Evolutionary conservation across 2,329 filamentous ascomycete genomes (phyloP).

Genomic region (Volutella citrinella): DNA sequence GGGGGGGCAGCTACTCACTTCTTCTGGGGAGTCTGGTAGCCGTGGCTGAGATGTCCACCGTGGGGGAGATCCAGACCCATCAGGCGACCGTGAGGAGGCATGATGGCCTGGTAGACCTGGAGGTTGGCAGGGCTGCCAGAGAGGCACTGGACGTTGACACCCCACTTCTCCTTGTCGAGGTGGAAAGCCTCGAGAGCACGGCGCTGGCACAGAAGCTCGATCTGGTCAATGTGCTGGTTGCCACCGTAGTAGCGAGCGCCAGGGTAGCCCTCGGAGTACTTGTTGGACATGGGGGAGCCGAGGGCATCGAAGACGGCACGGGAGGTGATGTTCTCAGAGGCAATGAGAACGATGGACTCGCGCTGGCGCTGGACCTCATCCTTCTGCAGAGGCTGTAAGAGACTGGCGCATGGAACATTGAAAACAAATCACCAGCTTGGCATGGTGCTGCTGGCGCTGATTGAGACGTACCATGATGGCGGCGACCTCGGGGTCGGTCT

Average conservation of each 20-base stretch:
- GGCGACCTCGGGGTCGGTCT: constrained; percentile 90
- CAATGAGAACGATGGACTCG: constrained; percentile 98
- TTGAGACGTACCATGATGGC: constrained; percentile 79
- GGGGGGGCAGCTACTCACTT: too few relatives aligned
- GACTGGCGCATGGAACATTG: constrained; percentile 3
- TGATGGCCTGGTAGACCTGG: constrained; percentile 96
- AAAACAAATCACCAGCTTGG: constrained; percentile 4
- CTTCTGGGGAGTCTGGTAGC: constrained; percentile 92
- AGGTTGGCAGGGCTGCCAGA: constrained; percentile 94
- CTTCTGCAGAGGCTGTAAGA: constrained; percentile 55
- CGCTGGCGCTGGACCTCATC: constrained; percentile 94
- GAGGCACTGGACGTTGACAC: constrained; percentile 96
- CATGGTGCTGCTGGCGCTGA: not conserved
- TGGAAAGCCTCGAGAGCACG: constrained; percentile 91
- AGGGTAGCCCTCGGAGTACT: constrained; percentile 98
- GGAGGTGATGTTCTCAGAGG: constrained; percentile 98
- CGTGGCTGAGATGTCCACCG: constrained; percentile 92
- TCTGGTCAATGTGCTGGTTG: constrained; percentile 97
- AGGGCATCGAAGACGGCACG: constrained; percentile 97
- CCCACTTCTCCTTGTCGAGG: constrained; percentile 85
- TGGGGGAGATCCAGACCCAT: constrained; percentile 97
- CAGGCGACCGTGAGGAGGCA: constrained; percentile 90
- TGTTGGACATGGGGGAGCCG: constrained; percentile 94
- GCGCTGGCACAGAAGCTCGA: constrained; percentile 92
- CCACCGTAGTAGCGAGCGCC: constrained; percentile 98